Evolutionary conservation across 805 yeast genomes (phyloP).

Genomic region (Wickerhamiella bombiphila): DNA sequence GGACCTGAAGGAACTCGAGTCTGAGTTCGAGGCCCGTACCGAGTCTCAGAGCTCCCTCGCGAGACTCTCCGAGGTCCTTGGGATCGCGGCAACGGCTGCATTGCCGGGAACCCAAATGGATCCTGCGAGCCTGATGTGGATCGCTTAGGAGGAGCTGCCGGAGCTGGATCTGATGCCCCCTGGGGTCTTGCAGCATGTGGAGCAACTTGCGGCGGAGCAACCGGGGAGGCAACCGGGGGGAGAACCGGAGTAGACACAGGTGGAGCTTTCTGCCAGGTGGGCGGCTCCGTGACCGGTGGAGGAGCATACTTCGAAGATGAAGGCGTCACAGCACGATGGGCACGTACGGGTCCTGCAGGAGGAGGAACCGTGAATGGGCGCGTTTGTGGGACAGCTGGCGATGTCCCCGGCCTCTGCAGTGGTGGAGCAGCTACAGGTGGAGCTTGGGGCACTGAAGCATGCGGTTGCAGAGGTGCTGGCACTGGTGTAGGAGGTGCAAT

Average conservation of each 20-base stretch:
- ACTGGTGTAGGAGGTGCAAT: not conserved
- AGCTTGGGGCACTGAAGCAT: slow-evolving; percentile 2
- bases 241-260: not conserved
- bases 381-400: not conserved
- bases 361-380: slow-evolving; percentile 1
- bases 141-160: too few species aligned
- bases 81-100: slow-evolving; percentile 3
- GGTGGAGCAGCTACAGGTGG: slow-evolving; percentile 2
- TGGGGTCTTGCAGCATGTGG: slow-evolving; percentile 1
- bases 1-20: not conserved
- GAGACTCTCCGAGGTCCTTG: slow-evolving; percentile 1
- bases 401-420: not conserved
- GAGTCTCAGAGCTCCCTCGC: too few species aligned
- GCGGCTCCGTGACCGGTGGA: not conserved
- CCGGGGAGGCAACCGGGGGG: not conserved
- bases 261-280: not conserved
- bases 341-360: slow-evolving; percentile 1
- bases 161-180: not conserved
- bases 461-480: slow-evolving; percentile 1
- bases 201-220: not conserved
- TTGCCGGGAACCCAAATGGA: slow-evolving; percentile 17
- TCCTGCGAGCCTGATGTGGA: too few species aligned
- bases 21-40: too few species aligned
- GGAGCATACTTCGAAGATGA: slow-evolving; percentile 5
- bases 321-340: not conserved